Evolutionary conservation across 1,284 basidiomycete species (phyloP).

Genomic region (Sporisorium iseilematis-ciliati): DNA sequence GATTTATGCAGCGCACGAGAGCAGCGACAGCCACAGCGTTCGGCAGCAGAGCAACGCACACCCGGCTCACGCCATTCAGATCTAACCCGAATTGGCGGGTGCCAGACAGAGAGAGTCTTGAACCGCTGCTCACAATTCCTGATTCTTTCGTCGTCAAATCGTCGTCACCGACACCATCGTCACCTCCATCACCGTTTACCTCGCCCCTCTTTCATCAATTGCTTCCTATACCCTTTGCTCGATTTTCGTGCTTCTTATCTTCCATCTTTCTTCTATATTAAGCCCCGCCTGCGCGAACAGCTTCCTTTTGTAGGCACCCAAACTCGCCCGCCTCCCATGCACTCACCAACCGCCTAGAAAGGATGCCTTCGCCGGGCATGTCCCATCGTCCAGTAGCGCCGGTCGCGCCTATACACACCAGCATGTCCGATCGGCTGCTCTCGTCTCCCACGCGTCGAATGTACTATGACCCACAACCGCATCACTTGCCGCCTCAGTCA

Average conservation of each 20-base stretch:
- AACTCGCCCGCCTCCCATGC: slow-evolving; percentile 16
- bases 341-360: not conserved
- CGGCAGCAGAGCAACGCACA: too few species aligned
- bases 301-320: not conserved
- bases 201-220: too few species aligned
- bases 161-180: not conserved
- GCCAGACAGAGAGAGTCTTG: not conserved
- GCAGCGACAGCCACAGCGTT: too few species aligned
- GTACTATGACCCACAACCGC: slow-evolving; percentile 8
- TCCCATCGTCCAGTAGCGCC: slow-evolving; percentile 8
- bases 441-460: slow-evolving; percentile 19
- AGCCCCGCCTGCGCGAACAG: not conserved
- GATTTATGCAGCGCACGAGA: too few species aligned
- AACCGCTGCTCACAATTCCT: not conserved
- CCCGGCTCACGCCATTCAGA: too few species aligned
- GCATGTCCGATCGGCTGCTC: slow-evolving; percentile 9
- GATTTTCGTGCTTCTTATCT: not conserved
- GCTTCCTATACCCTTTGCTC: not conserved
- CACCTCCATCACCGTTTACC: slow-evolving; percentile 6
- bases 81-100: too few species aligned
- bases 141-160: too few species aligned
- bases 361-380: slow-evolving; percentile 21
- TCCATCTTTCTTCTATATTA: not conserved
- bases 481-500: too few species aligned
- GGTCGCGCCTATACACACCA: not conserved